Evolutionary conservation across 306 rosid genomes (phyloP).

Genomic region (Senna siamea): DNA sequence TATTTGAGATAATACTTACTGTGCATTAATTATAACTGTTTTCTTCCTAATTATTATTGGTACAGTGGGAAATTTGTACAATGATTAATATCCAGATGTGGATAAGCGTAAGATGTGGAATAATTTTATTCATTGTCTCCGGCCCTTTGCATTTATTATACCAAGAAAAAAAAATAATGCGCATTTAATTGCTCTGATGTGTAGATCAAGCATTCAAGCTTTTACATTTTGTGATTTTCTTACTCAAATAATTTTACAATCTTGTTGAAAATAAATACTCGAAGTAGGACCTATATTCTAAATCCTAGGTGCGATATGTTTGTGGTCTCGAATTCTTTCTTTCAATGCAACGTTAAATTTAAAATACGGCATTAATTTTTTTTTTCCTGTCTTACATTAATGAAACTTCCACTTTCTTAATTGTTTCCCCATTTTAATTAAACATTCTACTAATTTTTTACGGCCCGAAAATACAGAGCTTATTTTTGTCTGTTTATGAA

Average conservation of each 20-base stretch:
- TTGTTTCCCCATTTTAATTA: too few relatives aligned
- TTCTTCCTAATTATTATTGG: too few relatives aligned
- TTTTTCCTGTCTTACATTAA: too few relatives aligned
- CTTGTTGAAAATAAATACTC: not conserved
- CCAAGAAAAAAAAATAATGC: not conserved
- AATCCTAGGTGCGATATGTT: not conserved
- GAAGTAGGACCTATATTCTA: not conserved
- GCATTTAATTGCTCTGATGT: not conserved
- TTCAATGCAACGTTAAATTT: not conserved
- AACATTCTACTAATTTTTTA: too few relatives aligned
- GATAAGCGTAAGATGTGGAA: not conserved
- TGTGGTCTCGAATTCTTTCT: not conserved
- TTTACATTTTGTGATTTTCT: not conserved
- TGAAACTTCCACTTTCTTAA: too few relatives aligned
- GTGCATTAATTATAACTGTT: too few relatives aligned
- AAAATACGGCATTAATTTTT: not conserved
- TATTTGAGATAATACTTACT: too few relatives aligned
- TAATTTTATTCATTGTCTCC: not conserved
- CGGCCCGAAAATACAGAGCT: too few relatives aligned
- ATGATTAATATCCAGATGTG: not conserved
- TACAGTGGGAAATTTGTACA: not conserved
- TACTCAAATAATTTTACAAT: not conserved
- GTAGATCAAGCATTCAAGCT: not conserved
- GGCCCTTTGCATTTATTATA: not conserved
- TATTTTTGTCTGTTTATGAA: too few relatives aligned